Evolutionary conservation across 2,329 filamentous ascomycete genomes (phyloP), one percentile per base, ranked within the genome.

Genomic region (Hypoxylon sp.): DNA sequence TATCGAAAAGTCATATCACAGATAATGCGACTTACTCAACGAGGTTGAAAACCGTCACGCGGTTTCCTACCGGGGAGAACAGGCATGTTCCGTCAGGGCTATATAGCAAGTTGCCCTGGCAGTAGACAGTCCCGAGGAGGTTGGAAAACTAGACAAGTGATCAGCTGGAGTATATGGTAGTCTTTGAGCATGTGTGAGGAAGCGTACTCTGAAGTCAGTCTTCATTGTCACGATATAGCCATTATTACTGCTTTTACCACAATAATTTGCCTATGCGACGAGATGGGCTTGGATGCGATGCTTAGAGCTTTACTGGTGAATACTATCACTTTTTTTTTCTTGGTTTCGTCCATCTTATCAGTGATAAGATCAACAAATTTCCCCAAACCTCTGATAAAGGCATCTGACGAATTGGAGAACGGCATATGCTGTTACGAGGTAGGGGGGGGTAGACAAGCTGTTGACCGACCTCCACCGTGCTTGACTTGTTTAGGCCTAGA

Each of bases 101-200:
- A 81, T 96, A 99, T 73, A 97, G 84, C 71, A 99, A 85, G 75
- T 98, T 99, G 78, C 96, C 95, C 85, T 93, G 91, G 80, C 92
- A 92, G 82, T 98, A 99, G 73, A 99, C 95, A 68, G 95, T 99
- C 74, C 95, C 96, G 72, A 99, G 86, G 74, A 99, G 85, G 78
- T 98, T 99, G 75, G 94, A 97, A 79, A 99, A 99, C 93, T 97
- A 71, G 20, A 21, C 3, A 20, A 24, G 26, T 23, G 4, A 23
- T 69, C 47, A 69, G 57, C 20, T 24, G 4, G 21, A 24, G 5
- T 41, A 23, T 1, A 1, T 38, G 42, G n/a, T 20, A 33, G n/a
- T n/a, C n/a, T n/a, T n/a, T n/a, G 11, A 35, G 40, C 13, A 29
- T 52, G 13, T 13, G 2, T 1, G 1, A 17, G 24, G 10, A 23